Evolutionary conservation across 106 monocot genomes (phyloP), one percentile per base, ranked within the genome.

Genomic region (Iris macrosiphon): DNA sequence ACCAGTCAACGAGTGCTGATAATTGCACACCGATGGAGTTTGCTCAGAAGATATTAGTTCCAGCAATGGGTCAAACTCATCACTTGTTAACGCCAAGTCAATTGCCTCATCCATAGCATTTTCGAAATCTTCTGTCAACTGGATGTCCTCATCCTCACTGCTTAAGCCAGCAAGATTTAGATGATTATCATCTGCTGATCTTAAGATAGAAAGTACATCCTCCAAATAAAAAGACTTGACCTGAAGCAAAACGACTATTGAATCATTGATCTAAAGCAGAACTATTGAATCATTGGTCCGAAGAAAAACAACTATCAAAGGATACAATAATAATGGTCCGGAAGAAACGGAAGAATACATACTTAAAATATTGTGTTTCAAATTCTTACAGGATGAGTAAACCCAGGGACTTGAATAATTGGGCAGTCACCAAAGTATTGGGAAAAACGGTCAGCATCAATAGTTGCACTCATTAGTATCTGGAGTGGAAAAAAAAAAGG

Each of bases 381-480:
- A 28, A 7, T 68, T 52, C 86, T 83, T 64, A 98, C 98, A 47
- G 91, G 91, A 71, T 79, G 73, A 35, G 98, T 87, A 57, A 91
- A 91, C 10, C 98, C 98, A 4, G 98, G 98, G 29, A 98, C 87
- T 52, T 75, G 63, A 61, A 98, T 80, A 49, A 91, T 55, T 24
- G 98, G 78, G 31, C 98, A 98, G 48, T 87, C 83, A 73, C 57
- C 60, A 39, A 98, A 98, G 63, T 98, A 91, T 21, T 83, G 61
- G 20, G 87, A 98, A 71, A 98, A 98, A 26, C 83, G 63, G 45
- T 87, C 91, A 41, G 87, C 80, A 65, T 98, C 98, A 49, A 98
- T 72, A 19, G 98, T 98, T 10, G 98, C 98, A 73, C 98, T 98
- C 98, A 98, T 98, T 24, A 98, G 87, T 48, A 98, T 72, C 98